A percentile compares a stretch with the other conserved stretches of the same genome.
Conservation (phyloP, 2,329 filamentous ascomycete genomes). For the Alternaria panax region DNA sequence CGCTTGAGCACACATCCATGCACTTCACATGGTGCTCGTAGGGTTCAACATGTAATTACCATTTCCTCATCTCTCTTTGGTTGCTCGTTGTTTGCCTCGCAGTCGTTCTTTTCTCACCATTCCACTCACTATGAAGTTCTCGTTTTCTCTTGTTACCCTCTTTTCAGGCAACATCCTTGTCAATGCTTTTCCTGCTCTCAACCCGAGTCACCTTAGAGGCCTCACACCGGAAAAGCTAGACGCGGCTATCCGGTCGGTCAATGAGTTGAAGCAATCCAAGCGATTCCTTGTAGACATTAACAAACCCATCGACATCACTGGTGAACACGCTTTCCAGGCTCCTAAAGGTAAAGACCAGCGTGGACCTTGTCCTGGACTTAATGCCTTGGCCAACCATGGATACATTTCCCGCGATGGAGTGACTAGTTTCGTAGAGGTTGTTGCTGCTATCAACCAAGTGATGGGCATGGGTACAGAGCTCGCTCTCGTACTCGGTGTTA, state of each 20-base stretch:
- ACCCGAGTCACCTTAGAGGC: conserved; percentile 6
- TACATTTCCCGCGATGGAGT: conserved; percentile 45
- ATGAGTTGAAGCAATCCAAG: conserved; percentile 22
- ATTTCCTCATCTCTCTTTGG: conserved; percentile 4
- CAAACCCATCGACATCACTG: conserved; percentile 37
- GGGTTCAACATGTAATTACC: neutral
- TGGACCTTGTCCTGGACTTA: conserved; percentile 53
- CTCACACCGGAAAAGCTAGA: conserved; percentile 21
- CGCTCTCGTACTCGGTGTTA: conserved; percentile 50
- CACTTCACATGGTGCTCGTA: neutral
- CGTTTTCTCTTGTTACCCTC: conserved; percentile 17
- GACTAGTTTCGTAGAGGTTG: conserved; percentile 52
- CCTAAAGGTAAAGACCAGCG: conserved; percentile 52
- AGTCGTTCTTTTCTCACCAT: neutral
- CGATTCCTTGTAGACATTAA: conserved; percentile 26
- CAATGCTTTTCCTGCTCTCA: conserved; percentile 24
- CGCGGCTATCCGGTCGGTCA: conserved; percentile 18
- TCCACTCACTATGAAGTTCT: conserved; percentile 25
- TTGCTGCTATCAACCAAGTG: conserved; percentile 54
- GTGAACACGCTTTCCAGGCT: conserved; percentile 40
- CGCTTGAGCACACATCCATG: neutral
- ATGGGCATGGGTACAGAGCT: conserved; percentile 56
- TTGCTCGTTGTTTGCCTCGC: neutral
- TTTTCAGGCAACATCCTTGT: conserved; percentile 10
- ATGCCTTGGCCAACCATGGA: conserved; percentile 52